Evolutionary conservation across 768 basidiomycete species (phyloP).

Genomic region (Suillus brevipes): DNA sequence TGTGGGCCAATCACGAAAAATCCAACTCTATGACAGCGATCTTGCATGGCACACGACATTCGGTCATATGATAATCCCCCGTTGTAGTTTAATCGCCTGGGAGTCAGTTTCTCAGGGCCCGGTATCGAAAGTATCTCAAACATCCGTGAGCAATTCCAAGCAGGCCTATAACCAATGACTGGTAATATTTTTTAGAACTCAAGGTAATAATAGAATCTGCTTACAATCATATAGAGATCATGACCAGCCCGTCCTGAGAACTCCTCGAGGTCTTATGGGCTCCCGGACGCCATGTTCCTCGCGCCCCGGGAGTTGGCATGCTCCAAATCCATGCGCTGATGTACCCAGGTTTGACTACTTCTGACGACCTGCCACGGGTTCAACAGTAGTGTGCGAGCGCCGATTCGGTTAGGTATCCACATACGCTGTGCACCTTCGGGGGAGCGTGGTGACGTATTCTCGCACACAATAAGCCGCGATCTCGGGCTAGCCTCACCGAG

Average conservation of each 20-base stretch:
- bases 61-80: neutral
- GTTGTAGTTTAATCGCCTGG: neutral
- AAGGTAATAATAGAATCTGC: neutral
- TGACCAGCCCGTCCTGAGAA: neutral
- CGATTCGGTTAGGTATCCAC: neutral
- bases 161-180: neutral
- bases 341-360: neutral
- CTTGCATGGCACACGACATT: neutral
- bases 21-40: neutral
- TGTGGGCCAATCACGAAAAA: neutral
- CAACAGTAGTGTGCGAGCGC: neutral
- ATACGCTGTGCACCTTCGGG: neutral
- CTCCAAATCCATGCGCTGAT: neutral
- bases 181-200: neutral
- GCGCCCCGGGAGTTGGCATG: neutral
- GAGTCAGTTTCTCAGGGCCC: neutral
- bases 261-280: neutral
- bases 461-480: neutral
- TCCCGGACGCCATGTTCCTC: neutral
- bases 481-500: neutral
- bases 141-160: neutral
- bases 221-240: neutral
- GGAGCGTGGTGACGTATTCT: neutral
- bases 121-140: neutral
- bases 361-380: neutral